phyloP scores from a whole-genome alignment of 768 basidiomycete genomes.

The Leccinum fibrillosum region DNA sequence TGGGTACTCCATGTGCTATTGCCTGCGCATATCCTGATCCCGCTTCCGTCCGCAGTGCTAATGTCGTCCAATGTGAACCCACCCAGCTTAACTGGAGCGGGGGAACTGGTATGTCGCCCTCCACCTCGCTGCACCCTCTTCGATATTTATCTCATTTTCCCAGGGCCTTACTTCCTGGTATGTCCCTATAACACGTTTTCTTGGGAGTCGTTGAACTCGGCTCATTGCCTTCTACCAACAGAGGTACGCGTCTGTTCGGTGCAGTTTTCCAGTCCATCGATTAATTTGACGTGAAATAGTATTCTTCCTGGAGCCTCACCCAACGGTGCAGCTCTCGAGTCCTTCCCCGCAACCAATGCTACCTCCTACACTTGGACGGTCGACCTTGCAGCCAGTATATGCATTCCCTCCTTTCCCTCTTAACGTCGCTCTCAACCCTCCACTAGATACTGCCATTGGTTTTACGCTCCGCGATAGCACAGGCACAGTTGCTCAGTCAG shows the following conservation, averaged over 20 bases:
- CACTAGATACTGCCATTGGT: conserved; percentile 49
- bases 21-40: background rate
- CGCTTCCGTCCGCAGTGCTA: conserved; percentile 33
- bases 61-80: conserved; percentile 57
- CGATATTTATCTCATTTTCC: background rate
- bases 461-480: conserved; percentile 59
- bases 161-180: conserved; percentile 68
- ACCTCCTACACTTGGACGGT: conserved; percentile 53
- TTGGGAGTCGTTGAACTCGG: background rate
- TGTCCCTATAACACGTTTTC: conserved; percentile 24
- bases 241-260: conserved; percentile 32
- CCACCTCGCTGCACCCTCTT: accelerated
- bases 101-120: conserved; percentile 46
- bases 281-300: conserved; percentile 32
- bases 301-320: conserved; percentile 52
- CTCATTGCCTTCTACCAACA: conserved; percentile 17
- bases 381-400: conserved; percentile 45
- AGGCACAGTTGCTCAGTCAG: conserved; percentile 50
- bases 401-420: background rate
- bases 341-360: conserved; percentile 39
- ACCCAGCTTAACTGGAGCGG: conserved; percentile 51
- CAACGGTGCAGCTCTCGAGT: conserved; percentile 39
- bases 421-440: background rate
- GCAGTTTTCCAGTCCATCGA: background rate
- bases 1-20: conserved; percentile 34